Conservation (phyloP, 768 basidiomycete genomes). For the Sistotremastrum suecicum region DNA sequence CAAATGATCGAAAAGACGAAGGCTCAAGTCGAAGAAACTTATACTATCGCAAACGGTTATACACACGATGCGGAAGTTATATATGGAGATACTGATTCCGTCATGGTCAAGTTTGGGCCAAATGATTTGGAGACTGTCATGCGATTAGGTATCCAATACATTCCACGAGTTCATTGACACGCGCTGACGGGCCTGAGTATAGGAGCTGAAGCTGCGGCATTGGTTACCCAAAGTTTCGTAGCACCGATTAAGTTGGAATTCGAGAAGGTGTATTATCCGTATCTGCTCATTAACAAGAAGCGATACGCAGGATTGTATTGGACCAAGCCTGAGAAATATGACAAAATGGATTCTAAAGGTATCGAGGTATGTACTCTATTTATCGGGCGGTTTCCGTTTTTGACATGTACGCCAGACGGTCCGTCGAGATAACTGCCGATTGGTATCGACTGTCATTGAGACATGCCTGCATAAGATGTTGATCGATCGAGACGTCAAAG, state of each 20-base stretch:
- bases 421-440: slow-evolving; percentile 94
- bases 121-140: slow-evolving; percentile 78
- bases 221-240: slow-evolving; percentile 83
- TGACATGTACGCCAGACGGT: slow-evolving; percentile 53
- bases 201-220: slow-evolving; percentile 88
- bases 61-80: slow-evolving; percentile 85
- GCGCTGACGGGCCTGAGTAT: slow-evolving; percentile 1
- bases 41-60: slow-evolving; percentile 73
- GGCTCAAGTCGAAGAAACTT: slow-evolving; percentile 85
- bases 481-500: slow-evolving; percentile 87
- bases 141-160: slow-evolving; percentile 55
- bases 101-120: slow-evolving; percentile 96
- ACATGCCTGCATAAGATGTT: slow-evolving; percentile 97
- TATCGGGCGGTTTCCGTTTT: not conserved
- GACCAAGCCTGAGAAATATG: slow-evolving; percentile 90
- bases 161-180: not conserved
- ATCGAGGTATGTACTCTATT: slow-evolving; percentile 59
- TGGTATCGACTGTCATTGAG: slow-evolving; percentile 95
- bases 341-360: slow-evolving; percentile 99
- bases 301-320: slow-evolving; percentile 97
- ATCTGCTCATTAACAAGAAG: slow-evolving; percentile 96
- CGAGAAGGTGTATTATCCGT: slow-evolving; percentile 98
- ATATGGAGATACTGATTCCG: slow-evolving; percentile 98
- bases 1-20: slow-evolving; percentile 99
- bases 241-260: slow-evolving; percentile 98